A percentile compares a stretch with the other conserved stretches of the same genome.
Evolutionary conservation across 768 basidiomycete species (phyloP).

Genomic region (Trametes cingulata): DNA sequence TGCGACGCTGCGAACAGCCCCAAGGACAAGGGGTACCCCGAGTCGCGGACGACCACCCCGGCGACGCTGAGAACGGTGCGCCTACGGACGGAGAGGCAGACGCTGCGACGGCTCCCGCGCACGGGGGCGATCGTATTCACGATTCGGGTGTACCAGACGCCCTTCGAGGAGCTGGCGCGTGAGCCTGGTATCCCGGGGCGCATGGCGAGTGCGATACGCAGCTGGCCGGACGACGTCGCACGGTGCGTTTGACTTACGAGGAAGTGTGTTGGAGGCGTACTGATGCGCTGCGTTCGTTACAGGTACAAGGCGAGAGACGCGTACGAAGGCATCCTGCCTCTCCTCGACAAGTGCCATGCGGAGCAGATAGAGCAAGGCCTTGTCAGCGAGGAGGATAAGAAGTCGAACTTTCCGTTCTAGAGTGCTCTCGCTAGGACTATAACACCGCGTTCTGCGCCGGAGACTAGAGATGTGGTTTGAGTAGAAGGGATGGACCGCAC

Average conservation of each 20-base stretch:
- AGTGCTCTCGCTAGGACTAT: neutral
- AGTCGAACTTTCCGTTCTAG: slow-evolving; percentile 11
- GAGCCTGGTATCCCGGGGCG: slow-evolving; percentile 64
- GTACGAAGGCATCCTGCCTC: slow-evolving; percentile 37
- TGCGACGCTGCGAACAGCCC: neutral
- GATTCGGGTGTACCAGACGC: slow-evolving; percentile 64
- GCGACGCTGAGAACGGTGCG: slow-evolving; percentile 39
- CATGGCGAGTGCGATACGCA: slow-evolving; percentile 61
- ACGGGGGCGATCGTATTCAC: slow-evolving; percentile 70
- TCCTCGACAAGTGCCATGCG: slow-evolving; percentile 38
- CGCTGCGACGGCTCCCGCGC: slow-evolving; percentile 59
- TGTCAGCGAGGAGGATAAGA: slow-evolving; percentile 18
- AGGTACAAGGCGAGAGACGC: slow-evolving; percentile 38
- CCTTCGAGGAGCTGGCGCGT: slow-evolving; percentile 48
- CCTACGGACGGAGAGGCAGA: slow-evolving; percentile 66
- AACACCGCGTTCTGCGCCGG: too few relatives aligned
- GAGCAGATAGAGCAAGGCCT: slow-evolving; percentile 34
- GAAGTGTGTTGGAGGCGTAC: slow-evolving; percentile 25
- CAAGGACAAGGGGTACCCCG: neutral
- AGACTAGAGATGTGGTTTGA: neutral
- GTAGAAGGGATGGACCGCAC: neutral
- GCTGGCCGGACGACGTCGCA: slow-evolving; percentile 66
- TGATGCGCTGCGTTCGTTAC: slow-evolving; percentile 3
- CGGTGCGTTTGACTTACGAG: slow-evolving; percentile 43
- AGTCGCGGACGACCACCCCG: slow-evolving; percentile 8